Conservation (phyloP, 257 asterid species). For the Ocimum tenuiflorum region DNA sequence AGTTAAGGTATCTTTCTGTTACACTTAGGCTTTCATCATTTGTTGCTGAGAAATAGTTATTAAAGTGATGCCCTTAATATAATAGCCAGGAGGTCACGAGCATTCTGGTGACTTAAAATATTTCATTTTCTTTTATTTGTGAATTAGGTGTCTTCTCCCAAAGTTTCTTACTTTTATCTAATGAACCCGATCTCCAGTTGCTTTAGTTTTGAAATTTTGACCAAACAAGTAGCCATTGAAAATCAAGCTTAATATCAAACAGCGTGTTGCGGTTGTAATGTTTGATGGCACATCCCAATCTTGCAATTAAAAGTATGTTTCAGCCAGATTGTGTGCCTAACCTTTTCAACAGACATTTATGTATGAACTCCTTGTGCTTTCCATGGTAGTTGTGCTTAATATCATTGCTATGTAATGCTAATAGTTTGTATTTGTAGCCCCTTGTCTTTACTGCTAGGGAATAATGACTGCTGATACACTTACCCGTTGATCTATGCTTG, state of each 20-base stretch:
- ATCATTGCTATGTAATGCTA: not conserved
- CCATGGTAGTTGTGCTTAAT: not conserved
- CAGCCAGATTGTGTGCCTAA: not conserved
- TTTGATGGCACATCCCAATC: not conserved
- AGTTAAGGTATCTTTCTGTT: slow-evolving; percentile 43
- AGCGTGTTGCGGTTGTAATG: not conserved
- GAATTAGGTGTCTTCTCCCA: not conserved
- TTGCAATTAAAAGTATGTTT: not conserved
- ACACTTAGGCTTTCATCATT: not conserved
- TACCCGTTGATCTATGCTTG: too few species aligned
- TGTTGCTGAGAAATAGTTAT: not conserved
- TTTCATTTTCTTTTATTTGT: not conserved
- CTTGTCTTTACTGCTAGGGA: too few species aligned
- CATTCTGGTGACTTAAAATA: not conserved
- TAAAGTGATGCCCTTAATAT: not conserved
- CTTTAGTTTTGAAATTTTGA: not conserved
- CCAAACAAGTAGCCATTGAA: slow-evolving; percentile 1
- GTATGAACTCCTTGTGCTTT: not conserved
- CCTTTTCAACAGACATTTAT: not conserved
- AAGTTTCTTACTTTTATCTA: not conserved
- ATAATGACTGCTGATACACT: not conserved
- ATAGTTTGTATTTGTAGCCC: not conserved
- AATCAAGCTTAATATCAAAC: not conserved
- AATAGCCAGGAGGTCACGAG: not conserved
- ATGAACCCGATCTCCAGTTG: not conserved